Conservation (phyloP, 257 asterid genomes). For the Vinca minor region DNA sequence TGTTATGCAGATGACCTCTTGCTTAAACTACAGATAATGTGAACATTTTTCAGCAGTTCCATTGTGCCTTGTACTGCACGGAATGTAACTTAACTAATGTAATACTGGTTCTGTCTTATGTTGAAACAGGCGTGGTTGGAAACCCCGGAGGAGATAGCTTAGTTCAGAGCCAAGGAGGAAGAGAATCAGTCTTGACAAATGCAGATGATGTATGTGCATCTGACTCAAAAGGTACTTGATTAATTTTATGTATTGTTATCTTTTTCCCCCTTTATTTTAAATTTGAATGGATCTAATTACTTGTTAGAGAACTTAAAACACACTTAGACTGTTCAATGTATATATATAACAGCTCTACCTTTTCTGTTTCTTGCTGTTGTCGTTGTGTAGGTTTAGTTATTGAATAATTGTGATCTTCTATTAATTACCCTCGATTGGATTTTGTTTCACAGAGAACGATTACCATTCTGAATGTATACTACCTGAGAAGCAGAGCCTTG, state of each 20-base stretch:
- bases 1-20: not conserved
- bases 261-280: not conserved
- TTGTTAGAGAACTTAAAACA: not conserved
- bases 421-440: slow-evolving; percentile 35
- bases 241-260: slow-evolving; percentile 16
- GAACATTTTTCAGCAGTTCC: not conserved
- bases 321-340: not conserved
- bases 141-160: slow-evolving; percentile 39
- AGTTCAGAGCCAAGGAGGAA: slow-evolving; percentile 26
- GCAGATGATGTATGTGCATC: slow-evolving; percentile 25
- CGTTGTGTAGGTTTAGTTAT: not conserved
- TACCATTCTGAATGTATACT: slow-evolving; percentile 28
- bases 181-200: slow-evolving; percentile 25
- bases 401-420: slow-evolving; percentile 7
- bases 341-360: not conserved
- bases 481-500: slow-evolving; percentile 33
- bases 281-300: not conserved
- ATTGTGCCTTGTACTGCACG: not conserved
- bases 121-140: slow-evolving; percentile 29
- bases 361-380: slow-evolving; percentile 3
- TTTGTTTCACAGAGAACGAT: slow-evolving; percentile 29
- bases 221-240: slow-evolving; percentile 20
- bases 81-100: not conserved
- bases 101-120: slow-evolving; percentile 11
- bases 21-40: not conserved